These are phyloP conservation scores for Echria macrotheca DNA, from an alignment of 495 filamentous ascomycete species.

Conservation along the genomic window DNA sequence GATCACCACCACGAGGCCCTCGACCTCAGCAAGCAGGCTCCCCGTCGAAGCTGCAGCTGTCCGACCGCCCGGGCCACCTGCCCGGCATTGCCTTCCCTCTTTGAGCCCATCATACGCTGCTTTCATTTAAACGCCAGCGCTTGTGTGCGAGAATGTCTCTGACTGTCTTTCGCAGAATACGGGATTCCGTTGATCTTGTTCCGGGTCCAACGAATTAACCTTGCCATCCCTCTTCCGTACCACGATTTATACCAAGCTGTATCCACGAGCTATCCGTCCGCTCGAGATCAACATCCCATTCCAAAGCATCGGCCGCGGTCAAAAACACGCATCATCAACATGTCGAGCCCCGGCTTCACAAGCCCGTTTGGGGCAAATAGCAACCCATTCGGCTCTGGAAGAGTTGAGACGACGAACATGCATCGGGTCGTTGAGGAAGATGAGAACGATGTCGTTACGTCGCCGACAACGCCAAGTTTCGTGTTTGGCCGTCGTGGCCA, in stretches of 20 bases:
- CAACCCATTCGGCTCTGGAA: conserved; percentile 46
- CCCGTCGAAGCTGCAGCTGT: conserved; percentile 13
- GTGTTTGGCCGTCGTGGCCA: no score
- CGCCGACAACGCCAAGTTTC: conserved; percentile 51
- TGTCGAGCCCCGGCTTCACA: conserved; percentile 50
- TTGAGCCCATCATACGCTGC: conserved; percentile 1
- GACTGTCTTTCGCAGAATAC: conserved; percentile 9
- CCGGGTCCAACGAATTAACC: background rate
- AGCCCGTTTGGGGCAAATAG: conserved; percentile 49
- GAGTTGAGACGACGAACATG: conserved; percentile 36
- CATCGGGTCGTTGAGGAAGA: conserved; percentile 54
- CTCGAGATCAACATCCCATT: no score
- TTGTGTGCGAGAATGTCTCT: conserved; percentile 12
- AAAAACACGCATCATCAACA: no score
- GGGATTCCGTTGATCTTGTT: background rate
- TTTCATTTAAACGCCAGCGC: no score
- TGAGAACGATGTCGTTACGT: conserved; percentile 52
- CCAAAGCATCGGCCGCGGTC: no score
- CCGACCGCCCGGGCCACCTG: conserved; percentile 14
- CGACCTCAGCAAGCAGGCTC: conserved; percentile 11
- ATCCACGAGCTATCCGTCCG: no score
- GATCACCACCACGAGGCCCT: no score
- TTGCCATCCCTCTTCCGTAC: background rate
- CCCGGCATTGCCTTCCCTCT: conserved; percentile 7
- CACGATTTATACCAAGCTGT: no score